phyloP scores from a whole-genome alignment of 2,329 filamentous ascomycete genomes.

The Lojkania enalia region DNA sequence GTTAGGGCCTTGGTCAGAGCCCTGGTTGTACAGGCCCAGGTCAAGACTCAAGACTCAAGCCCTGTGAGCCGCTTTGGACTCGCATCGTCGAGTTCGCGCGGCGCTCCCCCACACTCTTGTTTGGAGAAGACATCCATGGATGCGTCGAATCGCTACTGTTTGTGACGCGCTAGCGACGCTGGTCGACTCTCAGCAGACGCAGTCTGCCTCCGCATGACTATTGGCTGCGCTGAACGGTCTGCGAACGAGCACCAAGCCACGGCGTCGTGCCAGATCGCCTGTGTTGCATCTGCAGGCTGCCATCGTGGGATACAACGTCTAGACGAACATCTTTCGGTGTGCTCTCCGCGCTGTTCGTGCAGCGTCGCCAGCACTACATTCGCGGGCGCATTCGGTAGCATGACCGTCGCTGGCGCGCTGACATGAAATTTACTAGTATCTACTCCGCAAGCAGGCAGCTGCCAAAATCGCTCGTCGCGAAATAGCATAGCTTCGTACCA shows the following conservation, averaged over 20 bases:
- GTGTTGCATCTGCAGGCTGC: conserved; percentile 6
- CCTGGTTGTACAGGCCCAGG: no score
- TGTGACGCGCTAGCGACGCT: conserved; percentile 4
- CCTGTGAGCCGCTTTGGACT: conserved; percentile 4
- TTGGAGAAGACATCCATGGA: not conserved
- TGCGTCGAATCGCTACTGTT: conserved; percentile 4
- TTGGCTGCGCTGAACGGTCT: not conserved
- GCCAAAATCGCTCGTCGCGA: conserved; percentile 1
- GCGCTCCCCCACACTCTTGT: not conserved
- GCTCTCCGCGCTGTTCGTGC: not conserved
- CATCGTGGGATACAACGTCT: conserved; percentile 7
- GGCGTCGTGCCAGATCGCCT: conserved; percentile 2
- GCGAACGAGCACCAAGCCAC: not conserved
- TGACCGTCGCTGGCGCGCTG: no score
- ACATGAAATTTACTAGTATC: not conserved
- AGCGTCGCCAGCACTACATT: no score
- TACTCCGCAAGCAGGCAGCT: not conserved
- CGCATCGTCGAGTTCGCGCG: conserved; percentile 4
- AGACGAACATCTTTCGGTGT: conserved; percentile 2
- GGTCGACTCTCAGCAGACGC: conserved; percentile 5
- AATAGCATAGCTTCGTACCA: conserved; percentile 1
- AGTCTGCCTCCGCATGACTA: not conserved
- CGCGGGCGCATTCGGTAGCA: no score
- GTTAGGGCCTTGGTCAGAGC: conserved; percentile 8
- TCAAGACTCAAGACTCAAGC: no score